phyloP scores from a whole-genome alignment of 768 basidiomycete species.

The Vararia minispora region DNA sequence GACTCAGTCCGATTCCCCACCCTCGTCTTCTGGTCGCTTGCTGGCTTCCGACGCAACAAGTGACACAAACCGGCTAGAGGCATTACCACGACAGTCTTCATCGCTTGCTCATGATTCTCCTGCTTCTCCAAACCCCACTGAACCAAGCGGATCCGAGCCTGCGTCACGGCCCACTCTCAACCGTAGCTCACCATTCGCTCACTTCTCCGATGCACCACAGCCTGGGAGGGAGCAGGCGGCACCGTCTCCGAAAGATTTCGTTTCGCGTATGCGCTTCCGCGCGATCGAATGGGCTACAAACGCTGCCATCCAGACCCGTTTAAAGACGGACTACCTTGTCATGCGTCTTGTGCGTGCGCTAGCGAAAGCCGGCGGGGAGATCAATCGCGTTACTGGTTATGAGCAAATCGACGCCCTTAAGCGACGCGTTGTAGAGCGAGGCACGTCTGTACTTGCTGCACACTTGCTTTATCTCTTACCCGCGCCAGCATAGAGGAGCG shows the following conservation, averaged over 20 bases:
- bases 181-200: too few relatives aligned
- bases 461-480: not conserved
- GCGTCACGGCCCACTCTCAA: too few relatives aligned
- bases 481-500: constrained; percentile 45
- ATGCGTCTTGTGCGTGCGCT: constrained; percentile 45
- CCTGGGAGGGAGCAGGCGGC: too few relatives aligned
- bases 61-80: too few relatives aligned
- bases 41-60: too few relatives aligned
- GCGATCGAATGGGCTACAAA: constrained; percentile 32
- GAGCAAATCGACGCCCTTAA: constrained; percentile 81
- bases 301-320: constrained; percentile 30
- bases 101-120: too few relatives aligned
- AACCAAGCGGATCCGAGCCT: too few relatives aligned
- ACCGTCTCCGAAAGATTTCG: not conserved
- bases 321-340: constrained; percentile 48
- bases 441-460: constrained; percentile 31
- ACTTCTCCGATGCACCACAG: too few relatives aligned
- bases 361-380: constrained; percentile 60
- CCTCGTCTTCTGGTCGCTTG: too few relatives aligned
- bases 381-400: constrained; percentile 89
- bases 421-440: constrained; percentile 65
- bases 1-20: too few relatives aligned
- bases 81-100: too few relatives aligned
- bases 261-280: not conserved
- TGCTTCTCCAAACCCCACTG: too few relatives aligned